These are phyloP conservation scores for Cryptomeria japonica DNA, from an alignment of 75 land plant genomes.

Conservation along the genomic window DNA sequence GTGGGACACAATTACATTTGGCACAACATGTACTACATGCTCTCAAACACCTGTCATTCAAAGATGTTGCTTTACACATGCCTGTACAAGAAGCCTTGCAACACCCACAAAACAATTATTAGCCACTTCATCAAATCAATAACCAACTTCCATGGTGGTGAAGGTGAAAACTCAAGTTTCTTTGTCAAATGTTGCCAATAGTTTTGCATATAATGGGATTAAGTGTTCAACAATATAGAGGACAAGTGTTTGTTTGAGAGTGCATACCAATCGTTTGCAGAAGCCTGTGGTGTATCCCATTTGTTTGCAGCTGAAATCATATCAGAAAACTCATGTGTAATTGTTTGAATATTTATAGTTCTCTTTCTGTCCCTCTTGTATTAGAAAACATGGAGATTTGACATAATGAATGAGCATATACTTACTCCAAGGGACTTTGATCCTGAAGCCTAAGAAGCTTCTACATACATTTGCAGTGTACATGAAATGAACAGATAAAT, in stretches of 20 bases:
- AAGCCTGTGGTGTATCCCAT: not conserved
- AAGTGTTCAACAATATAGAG: too few species aligned
- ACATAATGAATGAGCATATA: too few species aligned
- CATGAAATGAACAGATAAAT: too few species aligned
- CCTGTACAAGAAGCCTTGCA: constrained; percentile 30
- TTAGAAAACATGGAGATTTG: not conserved
- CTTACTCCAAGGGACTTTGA: not conserved
- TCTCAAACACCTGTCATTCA: constrained; percentile 34
- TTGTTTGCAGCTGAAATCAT: not conserved
- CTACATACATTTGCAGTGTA: not conserved
- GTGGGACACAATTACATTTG: constrained; percentile 68
- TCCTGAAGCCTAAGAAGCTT: not conserved
- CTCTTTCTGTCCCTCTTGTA: too few species aligned
- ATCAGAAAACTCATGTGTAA: not conserved
- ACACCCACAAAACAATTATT: not conserved
- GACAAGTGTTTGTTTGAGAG: too few species aligned
- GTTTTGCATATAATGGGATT: too few species aligned
- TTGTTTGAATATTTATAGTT: too few species aligned
- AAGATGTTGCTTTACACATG: constrained; percentile 32
- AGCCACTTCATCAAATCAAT: not conserved
- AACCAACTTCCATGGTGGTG: too few species aligned
- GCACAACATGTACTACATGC: constrained; percentile 51
- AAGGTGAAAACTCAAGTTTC: not conserved
- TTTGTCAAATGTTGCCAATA: too few species aligned
- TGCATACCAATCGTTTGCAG: not conserved